Conservation (phyloP, 257 asterid genomes). For the Echium plantagineum region DNA sequence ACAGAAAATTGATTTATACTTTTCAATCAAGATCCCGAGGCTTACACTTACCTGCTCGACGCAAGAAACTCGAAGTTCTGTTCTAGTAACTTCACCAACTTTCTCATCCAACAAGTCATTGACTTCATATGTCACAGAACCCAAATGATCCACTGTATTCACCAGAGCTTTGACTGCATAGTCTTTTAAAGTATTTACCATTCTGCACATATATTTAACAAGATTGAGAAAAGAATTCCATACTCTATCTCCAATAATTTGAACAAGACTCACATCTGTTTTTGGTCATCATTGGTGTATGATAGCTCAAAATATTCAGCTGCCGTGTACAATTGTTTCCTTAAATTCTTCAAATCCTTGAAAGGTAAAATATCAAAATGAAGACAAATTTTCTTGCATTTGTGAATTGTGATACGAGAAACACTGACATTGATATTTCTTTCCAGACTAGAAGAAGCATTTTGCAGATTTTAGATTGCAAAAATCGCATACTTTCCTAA, state of each 20-base stretch:
- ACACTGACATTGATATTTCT: neutral
- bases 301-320: slow-evolving; percentile 93
- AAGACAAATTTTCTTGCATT: neutral
- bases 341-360: slow-evolving; percentile 89
- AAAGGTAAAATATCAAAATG: slow-evolving; percentile 1
- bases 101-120: slow-evolving; percentile 68
- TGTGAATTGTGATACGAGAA: neutral
- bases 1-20: too few species aligned
- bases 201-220: slow-evolving; percentile 32
- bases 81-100: slow-evolving; percentile 69
- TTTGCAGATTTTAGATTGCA: neutral
- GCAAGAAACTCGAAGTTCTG: slow-evolving; percentile 81
- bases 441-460: neutral
- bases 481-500: too few species aligned
- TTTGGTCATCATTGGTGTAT: slow-evolving; percentile 66
- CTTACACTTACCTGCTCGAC: slow-evolving; percentile 56
- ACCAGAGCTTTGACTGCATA: slow-evolving; percentile 88
- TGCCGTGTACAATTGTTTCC: slow-evolving; percentile 88
- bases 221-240: slow-evolving; percentile 6
- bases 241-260: slow-evolving; percentile 9
- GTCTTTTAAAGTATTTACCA: slow-evolving; percentile 81
- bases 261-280: slow-evolving; percentile 51
- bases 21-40: too few species aligned
- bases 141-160: slow-evolving; percentile 93
- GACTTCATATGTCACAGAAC: slow-evolving; percentile 75